Evolutionary conservation across 352 stramenopile species (phyloP).

Genomic region (Pythium brassicae): DNA sequence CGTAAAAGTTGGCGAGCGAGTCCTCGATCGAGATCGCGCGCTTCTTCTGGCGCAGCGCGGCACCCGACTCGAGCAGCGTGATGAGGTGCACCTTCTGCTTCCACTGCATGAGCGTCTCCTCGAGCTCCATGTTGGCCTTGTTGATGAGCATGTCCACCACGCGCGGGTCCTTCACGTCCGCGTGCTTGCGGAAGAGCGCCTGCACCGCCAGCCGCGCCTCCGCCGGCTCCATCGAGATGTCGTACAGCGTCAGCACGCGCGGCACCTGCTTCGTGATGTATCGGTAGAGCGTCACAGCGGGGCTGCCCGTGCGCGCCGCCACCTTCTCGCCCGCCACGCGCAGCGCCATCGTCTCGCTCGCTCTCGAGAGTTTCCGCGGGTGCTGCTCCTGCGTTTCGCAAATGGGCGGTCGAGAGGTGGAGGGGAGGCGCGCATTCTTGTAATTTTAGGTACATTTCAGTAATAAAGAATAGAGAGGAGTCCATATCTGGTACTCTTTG

Average conservation of each 20-base stretch:
- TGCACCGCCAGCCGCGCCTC: conserved; percentile 89
- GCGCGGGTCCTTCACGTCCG: conserved; percentile 91
- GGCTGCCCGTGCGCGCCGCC: conserved; percentile 45
- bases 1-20: conserved; percentile 78
- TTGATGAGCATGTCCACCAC: conserved; percentile 95
- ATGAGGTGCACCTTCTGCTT: conserved; percentile 97
- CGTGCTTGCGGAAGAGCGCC: conserved; percentile 93
- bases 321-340: conserved; percentile 71
- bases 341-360: too few relatives aligned
- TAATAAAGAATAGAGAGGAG: too few relatives aligned
- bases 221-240: conserved; percentile 93
- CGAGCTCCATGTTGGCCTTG: conserved; percentile 97
- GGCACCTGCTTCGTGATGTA: conserved; percentile 92
- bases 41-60: conserved; percentile 50
- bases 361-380: not conserved
- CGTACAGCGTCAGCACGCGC: conserved; percentile 96
- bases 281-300: conserved; percentile 83
- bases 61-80: conserved; percentile 65
- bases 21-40: conserved; percentile 44
- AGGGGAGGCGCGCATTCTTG: not conserved
- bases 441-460: not conserved
- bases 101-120: conserved; percentile 97
- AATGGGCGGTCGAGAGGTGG: conserved; percentile 1
- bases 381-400: conserved; percentile 2
- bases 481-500: too few relatives aligned